These are phyloP conservation scores for Trypanosoma cruzi DNA, from an alignment of 208 protist genomes.

Conservation along the genomic window DNA sequence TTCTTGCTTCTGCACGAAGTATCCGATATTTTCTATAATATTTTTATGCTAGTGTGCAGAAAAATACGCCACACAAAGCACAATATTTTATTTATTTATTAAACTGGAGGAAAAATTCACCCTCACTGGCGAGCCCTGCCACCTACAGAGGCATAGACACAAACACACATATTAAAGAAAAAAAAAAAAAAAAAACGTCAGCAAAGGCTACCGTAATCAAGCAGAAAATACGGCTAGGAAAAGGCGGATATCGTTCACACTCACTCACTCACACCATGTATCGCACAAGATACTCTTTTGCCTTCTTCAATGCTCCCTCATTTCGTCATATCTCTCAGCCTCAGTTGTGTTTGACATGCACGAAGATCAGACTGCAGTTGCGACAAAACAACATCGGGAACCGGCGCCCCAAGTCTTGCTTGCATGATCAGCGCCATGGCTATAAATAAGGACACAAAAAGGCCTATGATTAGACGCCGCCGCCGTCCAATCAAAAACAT, in stretches of 20 bases:
- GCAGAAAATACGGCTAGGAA: background rate
- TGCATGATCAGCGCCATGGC: conserved; percentile 1
- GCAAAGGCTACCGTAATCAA: background rate
- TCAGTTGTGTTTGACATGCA: conserved; percentile 10
- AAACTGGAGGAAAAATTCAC: too few relatives aligned
- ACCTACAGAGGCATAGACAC: too few relatives aligned
- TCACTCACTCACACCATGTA: background rate
- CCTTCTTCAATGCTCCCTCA: background rate
- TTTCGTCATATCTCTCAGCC: background rate
- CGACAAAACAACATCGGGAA: conserved; percentile 4
- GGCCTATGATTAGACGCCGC: background rate
- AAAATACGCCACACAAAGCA: background rate
- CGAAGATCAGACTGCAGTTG: conserved; percentile 15
- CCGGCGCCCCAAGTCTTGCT: background rate
- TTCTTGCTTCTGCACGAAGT: background rate
- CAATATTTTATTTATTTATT: background rate
- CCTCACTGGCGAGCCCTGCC: too few relatives aligned
- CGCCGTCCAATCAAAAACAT: conserved; percentile 8
- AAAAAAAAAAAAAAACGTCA: background rate
- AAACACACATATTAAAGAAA: background rate
- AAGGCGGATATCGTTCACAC: background rate
- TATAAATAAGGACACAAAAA: background rate
- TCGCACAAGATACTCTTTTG: background rate
- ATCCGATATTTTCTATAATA: background rate
- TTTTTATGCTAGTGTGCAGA: too few relatives aligned